Base-by-base conservation (phyloP, 2,329 filamentous ascomycete species). In the Pseudogymnoascus sp. region DNA sequence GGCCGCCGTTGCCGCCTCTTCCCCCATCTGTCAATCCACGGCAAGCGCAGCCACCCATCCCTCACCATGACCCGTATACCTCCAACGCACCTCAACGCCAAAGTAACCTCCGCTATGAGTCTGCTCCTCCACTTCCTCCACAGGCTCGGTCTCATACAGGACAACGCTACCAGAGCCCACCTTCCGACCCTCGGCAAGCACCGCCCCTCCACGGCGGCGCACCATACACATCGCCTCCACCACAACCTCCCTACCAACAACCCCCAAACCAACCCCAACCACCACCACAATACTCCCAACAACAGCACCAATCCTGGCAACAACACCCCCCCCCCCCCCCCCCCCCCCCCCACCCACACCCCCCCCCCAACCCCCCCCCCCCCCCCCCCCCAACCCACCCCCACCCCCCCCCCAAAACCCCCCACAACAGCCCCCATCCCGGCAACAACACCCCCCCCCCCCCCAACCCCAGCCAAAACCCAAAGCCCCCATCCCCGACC, bases 291-390 rank as follows among this genome's bases (percentile, higher is more conserved):
- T 66, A 69, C 53, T 73, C 73, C 67, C 72, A 68, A 40, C 69
- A 71, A n/a, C 64, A 71, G 15, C 64, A 63, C n/a, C 66, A 72
- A 62, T 71, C 73, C 60, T 71, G 64, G 42, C 66, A 68, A 64
- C 65, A 63, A 42, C 68, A 67, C 36, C 69, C 64, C 68, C 65
- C 3, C 73, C 69, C 47, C 69, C 67, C 40, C 66, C 71, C 19
- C 76, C 76, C 64, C 68, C 73, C n/a, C 76, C 76, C 64, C 71
- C 72, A 63, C 71, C 70, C 19, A 59, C 47, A 36, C 66, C 70
- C 31, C 72, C 71, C 59, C 69, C 75, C 76, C 62, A 85, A 89
- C 69, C 80, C 89, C 57, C 79, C 89, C 84, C 33, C 74, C 86
- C 13, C 80, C 79, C 9, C 74, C 84, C 23, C 50, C 50, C 23